Evolutionary conservation across 495 filamentous ascomycete genomes (phyloP).

Genomic region (Astrocystis sublimbata): DNA sequence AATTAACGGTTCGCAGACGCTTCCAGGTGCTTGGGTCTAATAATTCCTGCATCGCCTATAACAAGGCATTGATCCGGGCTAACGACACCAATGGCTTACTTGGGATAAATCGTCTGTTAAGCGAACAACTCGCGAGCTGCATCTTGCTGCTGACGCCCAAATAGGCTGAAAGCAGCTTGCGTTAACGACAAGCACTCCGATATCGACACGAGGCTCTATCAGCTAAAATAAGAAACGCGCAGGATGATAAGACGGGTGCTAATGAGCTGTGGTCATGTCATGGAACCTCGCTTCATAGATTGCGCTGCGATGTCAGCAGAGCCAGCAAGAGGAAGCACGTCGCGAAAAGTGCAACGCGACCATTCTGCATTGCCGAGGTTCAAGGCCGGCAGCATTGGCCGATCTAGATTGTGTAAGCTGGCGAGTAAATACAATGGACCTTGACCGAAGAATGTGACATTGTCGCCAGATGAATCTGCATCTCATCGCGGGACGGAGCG

Average conservation of each 20-base stretch:
- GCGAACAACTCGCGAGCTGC: neutral
- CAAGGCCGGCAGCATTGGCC: too few species aligned
- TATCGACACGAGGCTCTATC: neutral
- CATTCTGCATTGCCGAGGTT: too few species aligned
- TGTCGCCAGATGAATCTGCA: too few species aligned
- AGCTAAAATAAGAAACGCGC: neutral
- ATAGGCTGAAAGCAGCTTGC: slow-evolving; percentile 8
- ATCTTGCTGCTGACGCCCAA: neutral
- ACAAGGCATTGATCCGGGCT: neutral
- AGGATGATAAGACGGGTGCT: neutral
- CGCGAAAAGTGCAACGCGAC: too few species aligned
- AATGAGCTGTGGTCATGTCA: neutral
- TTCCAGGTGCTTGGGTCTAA: slow-evolving; percentile 11
- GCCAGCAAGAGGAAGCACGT: neutral
- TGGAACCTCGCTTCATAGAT: neutral
- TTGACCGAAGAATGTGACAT: too few species aligned
- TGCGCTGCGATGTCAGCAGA: neutral
- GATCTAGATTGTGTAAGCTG: too few species aligned
- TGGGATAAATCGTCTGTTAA: neutral
- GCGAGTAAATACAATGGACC: too few species aligned
- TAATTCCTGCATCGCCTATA: slow-evolving; percentile 1
- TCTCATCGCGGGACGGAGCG: too few species aligned
- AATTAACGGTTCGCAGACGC: neutral
- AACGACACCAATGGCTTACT: neutral
- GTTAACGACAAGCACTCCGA: neutral